Percentiles rank a stretch among this genome's conserved stretches.
Evolutionary conservation across 1,284 basidiomycete species (phyloP).

Genomic region (Violaceomyces palustris): DNA sequence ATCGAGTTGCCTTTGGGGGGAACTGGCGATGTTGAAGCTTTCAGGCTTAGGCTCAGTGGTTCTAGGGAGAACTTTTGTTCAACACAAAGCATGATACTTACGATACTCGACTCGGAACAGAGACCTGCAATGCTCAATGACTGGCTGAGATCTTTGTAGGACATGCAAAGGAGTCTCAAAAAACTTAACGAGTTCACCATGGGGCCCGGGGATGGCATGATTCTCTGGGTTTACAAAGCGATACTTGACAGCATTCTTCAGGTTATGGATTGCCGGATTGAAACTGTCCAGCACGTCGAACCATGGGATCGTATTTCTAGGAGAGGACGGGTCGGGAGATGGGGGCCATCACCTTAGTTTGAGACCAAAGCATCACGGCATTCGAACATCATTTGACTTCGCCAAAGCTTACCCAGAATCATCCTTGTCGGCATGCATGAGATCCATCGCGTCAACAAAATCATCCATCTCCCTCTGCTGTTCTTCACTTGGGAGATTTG

Average conservation of each 20-base stretch:
- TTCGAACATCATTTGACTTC: neutral
- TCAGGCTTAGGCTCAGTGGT: no score
- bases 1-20: constrained; percentile 22
- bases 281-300: constrained; percentile 71
- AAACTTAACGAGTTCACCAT: constrained; percentile 76
- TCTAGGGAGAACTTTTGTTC: no score
- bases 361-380: neutral
- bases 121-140: constrained; percentile 1
- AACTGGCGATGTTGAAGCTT: constrained; percentile 16
- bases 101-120: no score
- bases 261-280: constrained; percentile 83
- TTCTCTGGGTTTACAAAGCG: constrained; percentile 67
- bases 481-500: constrained; percentile 73
- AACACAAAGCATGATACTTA: no score
- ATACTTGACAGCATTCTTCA: constrained; percentile 87
- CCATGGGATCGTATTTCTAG: constrained; percentile 66
- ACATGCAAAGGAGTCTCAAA: constrained; percentile 70
- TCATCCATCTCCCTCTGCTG: constrained; percentile 76
- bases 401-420: constrained; percentile 62
- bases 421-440: constrained; percentile 61
- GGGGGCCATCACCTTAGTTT: no score
- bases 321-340: no score
- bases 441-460: constrained; percentile 79
- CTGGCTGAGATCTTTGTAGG: constrained; percentile 36
- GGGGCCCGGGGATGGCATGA: constrained; percentile 74